A percentile compares a stretch with the other conserved stretches of the same genome.
phyloP scores from a whole-genome alignment of 306 rosid species.

The Lablab purpureus region DNA sequence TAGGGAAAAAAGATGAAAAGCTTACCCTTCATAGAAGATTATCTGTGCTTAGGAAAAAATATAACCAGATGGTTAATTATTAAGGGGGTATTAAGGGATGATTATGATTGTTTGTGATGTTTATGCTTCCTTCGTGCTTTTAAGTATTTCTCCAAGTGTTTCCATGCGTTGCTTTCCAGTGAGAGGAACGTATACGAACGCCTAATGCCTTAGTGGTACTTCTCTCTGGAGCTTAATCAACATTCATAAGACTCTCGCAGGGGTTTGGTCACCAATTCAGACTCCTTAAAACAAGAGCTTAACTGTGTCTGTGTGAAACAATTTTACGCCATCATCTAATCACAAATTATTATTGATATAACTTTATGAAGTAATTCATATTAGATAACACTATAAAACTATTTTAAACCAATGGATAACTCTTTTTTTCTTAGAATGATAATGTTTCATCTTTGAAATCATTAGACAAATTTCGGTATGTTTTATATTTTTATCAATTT shows the following conservation, averaged over 20 bases:
- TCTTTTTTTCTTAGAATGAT: too few species aligned
- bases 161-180: conserved; percentile 19
- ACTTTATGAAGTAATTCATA: too few species aligned
- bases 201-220: background rate
- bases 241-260: background rate
- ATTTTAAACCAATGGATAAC: too few species aligned
- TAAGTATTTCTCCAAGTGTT: conserved; percentile 26
- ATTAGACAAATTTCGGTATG: background rate
- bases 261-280: too few species aligned
- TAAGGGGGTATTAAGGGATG: conserved; percentile 26
- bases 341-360: too few species aligned
- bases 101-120: conserved; percentile 29
- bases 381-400: too few species aligned
- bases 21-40: conserved; percentile 70
- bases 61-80: conserved; percentile 66
- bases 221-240: background rate
- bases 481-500: background rate
- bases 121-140: conserved; percentile 28
- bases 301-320: too few species aligned
- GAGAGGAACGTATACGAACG: background rate
- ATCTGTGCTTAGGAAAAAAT: conserved; percentile 68
- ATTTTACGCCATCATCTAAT: too few species aligned
- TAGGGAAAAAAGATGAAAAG: conserved; percentile 75
- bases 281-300: too few species aligned
- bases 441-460: background rate